These are phyloP conservation scores for Penicillium riverlandense DNA, from an alignment of 495 filamentous ascomycete genomes.

Conservation along the genomic window DNA sequence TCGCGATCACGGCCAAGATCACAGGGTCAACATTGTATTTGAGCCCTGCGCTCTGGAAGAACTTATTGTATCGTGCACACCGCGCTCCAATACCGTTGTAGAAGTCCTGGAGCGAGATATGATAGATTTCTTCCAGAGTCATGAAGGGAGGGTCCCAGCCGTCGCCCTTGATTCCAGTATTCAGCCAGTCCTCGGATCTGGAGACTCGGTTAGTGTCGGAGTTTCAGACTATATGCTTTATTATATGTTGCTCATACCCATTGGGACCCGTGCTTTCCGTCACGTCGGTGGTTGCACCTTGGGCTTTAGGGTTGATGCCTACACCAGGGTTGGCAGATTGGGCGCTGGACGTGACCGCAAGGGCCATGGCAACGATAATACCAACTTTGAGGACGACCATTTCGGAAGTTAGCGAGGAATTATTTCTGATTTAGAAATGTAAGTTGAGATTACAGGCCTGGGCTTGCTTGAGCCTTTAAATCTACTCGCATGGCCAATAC, in stretches of 20 bases:
- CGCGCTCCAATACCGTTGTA: conserved; percentile 15
- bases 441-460: too few relatives aligned
- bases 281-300: conserved; percentile 21
- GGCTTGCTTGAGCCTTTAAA: too few relatives aligned
- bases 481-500: too few relatives aligned
- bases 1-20: conserved; percentile 27
- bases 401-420: not conserved
- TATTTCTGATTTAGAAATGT: too few relatives aligned
- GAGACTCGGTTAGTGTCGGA: too few relatives aligned
- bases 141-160: conserved; percentile 28
- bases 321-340: conserved; percentile 21
- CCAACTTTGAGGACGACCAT: conserved; percentile 7
- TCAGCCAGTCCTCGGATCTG: conserved; percentile 30
- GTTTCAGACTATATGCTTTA: not conserved
- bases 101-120: conserved; percentile 17
- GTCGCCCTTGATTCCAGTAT: conserved; percentile 19
- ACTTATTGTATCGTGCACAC: conserved; percentile 23
- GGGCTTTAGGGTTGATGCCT: conserved; percentile 18
- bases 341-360: conserved; percentile 4
- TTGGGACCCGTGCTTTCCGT: conserved; percentile 20
- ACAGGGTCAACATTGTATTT: conserved; percentile 24
- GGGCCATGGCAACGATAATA: conserved; percentile 5
- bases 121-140: conserved; percentile 17
- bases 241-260: conserved; percentile 11
- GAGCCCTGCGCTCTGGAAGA: conserved; percentile 22